These are phyloP conservation scores for Cenchrus fungigraminus DNA, from an alignment of 176 grass and related monocot species.

Conservation along the genomic window DNA sequence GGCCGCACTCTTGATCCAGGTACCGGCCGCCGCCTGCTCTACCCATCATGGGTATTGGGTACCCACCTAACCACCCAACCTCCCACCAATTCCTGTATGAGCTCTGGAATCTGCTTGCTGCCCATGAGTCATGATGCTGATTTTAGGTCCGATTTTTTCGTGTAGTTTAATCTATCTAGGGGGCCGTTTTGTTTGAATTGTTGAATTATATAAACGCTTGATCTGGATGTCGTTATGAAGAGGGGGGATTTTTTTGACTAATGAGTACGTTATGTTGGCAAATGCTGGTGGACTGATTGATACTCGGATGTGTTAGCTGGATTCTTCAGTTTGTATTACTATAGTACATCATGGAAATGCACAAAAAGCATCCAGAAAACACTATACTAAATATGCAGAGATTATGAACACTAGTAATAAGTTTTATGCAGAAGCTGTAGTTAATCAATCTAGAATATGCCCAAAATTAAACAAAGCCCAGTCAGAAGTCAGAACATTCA, in stretches of 20 bases:
- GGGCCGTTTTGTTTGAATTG: neutral
- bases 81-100: neutral
- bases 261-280: neutral
- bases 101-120: conserved; percentile 11
- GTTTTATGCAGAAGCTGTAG: neutral
- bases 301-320: neutral
- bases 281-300: neutral
- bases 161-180: neutral
- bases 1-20: conserved; percentile 80
- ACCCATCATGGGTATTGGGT: neutral
- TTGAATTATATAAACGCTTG: neutral
- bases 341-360: neutral
- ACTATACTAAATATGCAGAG: neutral
- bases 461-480: neutral
- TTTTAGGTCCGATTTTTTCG: neutral
- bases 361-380: neutral
- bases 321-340: conserved; percentile 5
- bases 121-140: neutral
- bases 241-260: neutral
- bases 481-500: neutral
- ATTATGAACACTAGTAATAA: neutral
- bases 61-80: neutral
- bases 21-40: conserved; percentile 5
- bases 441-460: neutral
- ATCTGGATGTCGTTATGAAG: neutral